Evolutionary conservation across 768 basidiomycete species (phyloP).

Genomic region (Paxillus ammoniavirescens): DNA sequence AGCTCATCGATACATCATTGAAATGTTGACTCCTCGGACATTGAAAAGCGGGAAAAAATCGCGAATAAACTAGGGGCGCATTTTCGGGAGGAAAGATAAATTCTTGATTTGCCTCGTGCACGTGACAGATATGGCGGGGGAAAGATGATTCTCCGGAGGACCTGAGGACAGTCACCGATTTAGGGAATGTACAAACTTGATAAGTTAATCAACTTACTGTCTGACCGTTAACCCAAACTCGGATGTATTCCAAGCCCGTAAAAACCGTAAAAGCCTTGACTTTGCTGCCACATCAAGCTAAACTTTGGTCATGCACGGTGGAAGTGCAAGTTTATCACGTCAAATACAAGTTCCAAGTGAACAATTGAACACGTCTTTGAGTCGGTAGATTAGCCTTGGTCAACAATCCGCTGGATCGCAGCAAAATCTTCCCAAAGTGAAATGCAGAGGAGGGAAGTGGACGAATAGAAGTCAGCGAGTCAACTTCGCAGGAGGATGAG

Average conservation of each 20-base stretch:
- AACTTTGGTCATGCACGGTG: neutral
- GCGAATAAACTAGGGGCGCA: neutral
- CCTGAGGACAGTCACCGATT: conserved; percentile 16
- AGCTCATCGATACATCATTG: conserved; percentile 7
- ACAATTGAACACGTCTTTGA: neutral
- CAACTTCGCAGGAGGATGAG: neutral
- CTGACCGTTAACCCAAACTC: conserved; percentile 6
- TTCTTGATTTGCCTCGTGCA: conserved; percentile 16
- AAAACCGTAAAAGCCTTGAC: neutral
- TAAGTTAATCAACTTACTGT: neutral
- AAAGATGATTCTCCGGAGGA: conserved; percentile 14
- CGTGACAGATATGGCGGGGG: conserved; percentile 17
- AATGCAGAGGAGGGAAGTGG: conserved; percentile 13
- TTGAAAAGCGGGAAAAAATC: conserved; percentile 9
- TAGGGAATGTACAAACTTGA: conserved; percentile 2
- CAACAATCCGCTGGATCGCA: conserved; percentile 12
- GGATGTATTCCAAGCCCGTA: conserved; percentile 3
- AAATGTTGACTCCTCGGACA: conserved; percentile 29
- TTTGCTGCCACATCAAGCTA: neutral
- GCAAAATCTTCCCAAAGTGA: conserved; percentile 24
- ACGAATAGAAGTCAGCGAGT: conserved; percentile 19
- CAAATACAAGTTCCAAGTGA: neutral
- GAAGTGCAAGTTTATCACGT: neutral
- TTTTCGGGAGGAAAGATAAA: conserved; percentile 13
- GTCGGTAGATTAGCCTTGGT: conserved; percentile 6